Evolutionary conservation across 176 grass and related monocot species (phyloP), one percentile per base, ranked within the genome.

Genomic region (Avena insularis): DNA sequence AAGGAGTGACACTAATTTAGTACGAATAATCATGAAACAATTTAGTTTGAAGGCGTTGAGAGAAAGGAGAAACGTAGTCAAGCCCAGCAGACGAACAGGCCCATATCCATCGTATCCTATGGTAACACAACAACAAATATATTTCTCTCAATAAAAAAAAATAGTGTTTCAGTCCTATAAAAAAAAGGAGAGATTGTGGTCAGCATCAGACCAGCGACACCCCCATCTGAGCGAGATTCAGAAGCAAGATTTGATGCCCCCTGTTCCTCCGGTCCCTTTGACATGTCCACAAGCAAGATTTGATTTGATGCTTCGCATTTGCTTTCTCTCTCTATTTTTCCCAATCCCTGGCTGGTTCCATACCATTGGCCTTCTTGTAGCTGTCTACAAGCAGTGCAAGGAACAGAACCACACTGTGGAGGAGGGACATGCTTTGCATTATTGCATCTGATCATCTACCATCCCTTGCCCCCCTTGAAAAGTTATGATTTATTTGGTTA

Each of bases 391-490:
- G 36, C 58, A 81, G 68, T 76, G 23, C 35, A 79, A 38, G 80
- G 55, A 83, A 79, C 51, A 90, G 80, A 15, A 33, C 47, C 69
- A 62, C n/a, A 53, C 43, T 79, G 75, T 86, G 54, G 64, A 51
- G 43, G 67, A 73, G 35, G 53, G 46, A 57, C 63, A 45, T 63
- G 54, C 61, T 10, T 53, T 31, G 51, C 23, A 63, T 86, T 64
- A 86, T 86, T 86, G 73, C 63, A 20, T 31, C 78, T 25, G 25
- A 82, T 86, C 84, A 79, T 90, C 80, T 77, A 17, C 12, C 64
- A 33, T 61, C 25, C 21, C 40, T 55, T 70, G 35, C 38, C 38
- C 38, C 0, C 38, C 5, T 43, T 43, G 6, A 43, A 6, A 43
- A 43, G 6, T 40, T 6, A 6, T 43, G 38, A 43, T 43, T 43